Evolutionary conservation across 768 basidiomycete genomes (phyloP).

Genomic region (Macrolepiota albuminosa): DNA sequence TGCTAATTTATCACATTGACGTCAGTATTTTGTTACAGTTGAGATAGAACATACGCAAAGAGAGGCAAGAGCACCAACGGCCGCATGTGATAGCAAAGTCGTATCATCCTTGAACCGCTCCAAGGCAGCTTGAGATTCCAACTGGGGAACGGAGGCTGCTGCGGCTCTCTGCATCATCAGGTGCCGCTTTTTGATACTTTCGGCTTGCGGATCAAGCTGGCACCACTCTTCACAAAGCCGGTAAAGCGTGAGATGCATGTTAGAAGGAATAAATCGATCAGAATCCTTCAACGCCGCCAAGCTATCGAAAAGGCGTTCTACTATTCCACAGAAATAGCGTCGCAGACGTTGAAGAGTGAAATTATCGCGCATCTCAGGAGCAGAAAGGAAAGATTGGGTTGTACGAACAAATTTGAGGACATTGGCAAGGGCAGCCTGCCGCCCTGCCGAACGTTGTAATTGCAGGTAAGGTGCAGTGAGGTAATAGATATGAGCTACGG

Average conservation of each 20-base stretch:
- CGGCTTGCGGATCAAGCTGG: conserved; percentile 72
- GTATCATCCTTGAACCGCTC: conserved; percentile 71
- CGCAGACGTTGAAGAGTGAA: conserved; percentile 76
- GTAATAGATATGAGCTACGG: conserved; percentile 85
- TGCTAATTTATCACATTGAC: conserved; percentile 38
- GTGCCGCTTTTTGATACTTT: conserved; percentile 65
- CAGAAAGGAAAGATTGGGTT: conserved; percentile 73
- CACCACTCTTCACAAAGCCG: conserved; percentile 94
- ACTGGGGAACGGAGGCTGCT: conserved; percentile 49
- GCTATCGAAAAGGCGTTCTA: conserved; percentile 82
- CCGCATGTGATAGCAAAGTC: conserved; percentile 67
- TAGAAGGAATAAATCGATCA: conserved; percentile 70
- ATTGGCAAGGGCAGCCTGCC: conserved; percentile 69
- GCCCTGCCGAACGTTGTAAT: conserved; percentile 60
- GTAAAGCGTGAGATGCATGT: conserved; percentile 76
- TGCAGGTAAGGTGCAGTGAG: conserved; percentile 77
- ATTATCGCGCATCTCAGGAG: conserved; percentile 68
- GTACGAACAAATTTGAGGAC: conserved; percentile 85
- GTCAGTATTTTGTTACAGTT: not conserved
- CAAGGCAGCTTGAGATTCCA: conserved; percentile 43
- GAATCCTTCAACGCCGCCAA: conserved; percentile 64
- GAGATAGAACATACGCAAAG: conserved; percentile 63
- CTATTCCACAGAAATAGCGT: conserved; percentile 86
- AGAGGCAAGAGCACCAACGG: conserved; percentile 83
- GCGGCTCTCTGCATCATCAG: conserved; percentile 69